Evolutionary conservation across 768 basidiomycete genomes (phyloP), one percentile per base, ranked within the genome.

Genomic region (Suillus cothurnatus): DNA sequence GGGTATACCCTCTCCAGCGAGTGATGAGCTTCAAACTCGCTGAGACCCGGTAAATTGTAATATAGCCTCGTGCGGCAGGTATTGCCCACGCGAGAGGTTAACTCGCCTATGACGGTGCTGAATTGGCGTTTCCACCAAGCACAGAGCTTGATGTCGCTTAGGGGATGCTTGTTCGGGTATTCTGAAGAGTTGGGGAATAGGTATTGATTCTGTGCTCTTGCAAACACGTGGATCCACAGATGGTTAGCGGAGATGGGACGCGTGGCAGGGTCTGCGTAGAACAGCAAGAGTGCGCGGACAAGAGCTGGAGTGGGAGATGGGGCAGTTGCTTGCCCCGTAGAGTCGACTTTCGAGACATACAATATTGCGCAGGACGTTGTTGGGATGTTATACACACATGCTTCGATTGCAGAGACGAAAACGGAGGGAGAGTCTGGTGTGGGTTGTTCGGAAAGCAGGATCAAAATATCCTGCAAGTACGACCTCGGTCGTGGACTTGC

Each of bases 281-380:
- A 93, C 23, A 69, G 63, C 17, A 98, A 68, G 64, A 97, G 82
- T 0, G 89, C 80, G 23, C 82, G 81, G 52, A 94, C 87, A 61
- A 98, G 85, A 15, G 83, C 73, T 5, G 85, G 78, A 2, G 95
- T 94, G 4, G 92, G 92, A 47, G 89, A 85, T 0, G 89, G 91
- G 5, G 76, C 67, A 32, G 71, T 74, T 11, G 81, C 84, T 74
- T 95, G 89, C 0, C 96, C 96, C 0, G 96, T 94, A 14, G 95
- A 88, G 75, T 99, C 97, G 61, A 97, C 89, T 79, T 99, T 99
- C 58, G 93, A 93, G 61, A 99, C 82, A 76, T 99, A 97, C 38
- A 99, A 76, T 39, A 98, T 84, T 4, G 87, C 87, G 63, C 85
- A 85, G 2, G 82, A 81, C 2, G 92, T 90, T 5, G 85, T 68